These are phyloP conservation scores for Gyromitra esculenta DNA, from an alignment of 2,329 filamentous ascomycete genomes.

Conservation along the genomic window DNA sequence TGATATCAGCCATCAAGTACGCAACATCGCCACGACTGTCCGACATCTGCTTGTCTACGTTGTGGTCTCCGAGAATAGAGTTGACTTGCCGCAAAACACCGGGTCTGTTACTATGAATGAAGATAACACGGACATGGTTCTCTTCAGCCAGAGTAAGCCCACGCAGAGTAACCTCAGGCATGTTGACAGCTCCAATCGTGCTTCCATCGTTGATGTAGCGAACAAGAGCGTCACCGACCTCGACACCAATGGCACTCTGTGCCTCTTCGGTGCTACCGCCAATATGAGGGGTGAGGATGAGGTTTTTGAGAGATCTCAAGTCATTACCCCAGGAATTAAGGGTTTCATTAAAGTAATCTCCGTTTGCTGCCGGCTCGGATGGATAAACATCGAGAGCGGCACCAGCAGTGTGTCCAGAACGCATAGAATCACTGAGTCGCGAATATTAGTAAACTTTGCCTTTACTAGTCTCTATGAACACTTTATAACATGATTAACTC, in stretches of 20 bases:
- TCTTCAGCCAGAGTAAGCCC: constrained; percentile 90
- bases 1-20: constrained; percentile 98
- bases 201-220: constrained; percentile 95
- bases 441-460: constrained; percentile 7
- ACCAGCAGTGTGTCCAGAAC: constrained; percentile 85
- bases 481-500: constrained; percentile 8
- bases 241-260: constrained; percentile 92
- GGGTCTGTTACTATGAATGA: constrained; percentile 95
- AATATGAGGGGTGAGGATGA: constrained; percentile 96
- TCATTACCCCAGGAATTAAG: constrained; percentile 88
- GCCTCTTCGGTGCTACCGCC: constrained; percentile 98
- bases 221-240: constrained; percentile 87
- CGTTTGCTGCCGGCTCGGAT: constrained; percentile 90
- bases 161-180: constrained; percentile 92
- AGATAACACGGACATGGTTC: constrained; percentile 90
- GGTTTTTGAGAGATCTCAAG: constrained; percentile 83
- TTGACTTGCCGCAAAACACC: constrained; percentile 96
- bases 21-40: constrained; percentile 94
- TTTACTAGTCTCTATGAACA: background rate
- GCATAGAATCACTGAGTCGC: constrained; percentile 72
- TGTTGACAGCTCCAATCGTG: constrained; percentile 90
- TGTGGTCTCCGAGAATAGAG: constrained; percentile 91
- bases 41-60: constrained; percentile 98
- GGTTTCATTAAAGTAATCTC: constrained; percentile 87
- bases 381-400: constrained; percentile 98